Conservation (phyloP, 129 eudicot genomes). For the Kitagawia praeruptora region DNA sequence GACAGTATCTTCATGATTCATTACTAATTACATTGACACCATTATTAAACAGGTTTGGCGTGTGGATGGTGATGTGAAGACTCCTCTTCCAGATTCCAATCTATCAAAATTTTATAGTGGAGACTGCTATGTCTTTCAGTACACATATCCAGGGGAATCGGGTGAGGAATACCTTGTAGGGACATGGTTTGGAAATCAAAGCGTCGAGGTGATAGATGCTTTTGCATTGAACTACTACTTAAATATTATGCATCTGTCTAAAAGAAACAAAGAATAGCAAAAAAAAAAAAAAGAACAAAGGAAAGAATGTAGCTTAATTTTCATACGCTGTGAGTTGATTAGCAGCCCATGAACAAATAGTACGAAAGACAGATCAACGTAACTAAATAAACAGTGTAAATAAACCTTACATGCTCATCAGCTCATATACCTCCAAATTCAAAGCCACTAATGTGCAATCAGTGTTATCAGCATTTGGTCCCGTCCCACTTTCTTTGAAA, state of each 20-base stretch:
- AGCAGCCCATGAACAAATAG: neutral
- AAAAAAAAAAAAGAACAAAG: neutral
- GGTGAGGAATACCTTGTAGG: constrained; percentile 79
- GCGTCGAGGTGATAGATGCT: constrained; percentile 49
- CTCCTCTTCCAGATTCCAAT: constrained; percentile 52
- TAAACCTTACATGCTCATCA: neutral
- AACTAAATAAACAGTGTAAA: neutral
- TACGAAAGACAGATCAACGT: neutral
- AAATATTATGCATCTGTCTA: neutral
- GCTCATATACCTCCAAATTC: neutral
- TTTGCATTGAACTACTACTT: neutral
- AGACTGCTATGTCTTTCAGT: constrained; percentile 89
- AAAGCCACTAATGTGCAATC: neutral
- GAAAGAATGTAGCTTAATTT: neutral
- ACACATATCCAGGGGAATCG: constrained; percentile 74
- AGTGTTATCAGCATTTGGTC: neutral
- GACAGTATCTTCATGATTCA: neutral
- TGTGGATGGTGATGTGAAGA: constrained; percentile 62
- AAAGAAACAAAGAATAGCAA: neutral
- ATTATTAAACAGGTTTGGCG: constrained; percentile 79
- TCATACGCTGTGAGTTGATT: neutral
- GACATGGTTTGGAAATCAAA: constrained; percentile 87
- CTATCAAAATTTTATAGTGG: constrained; percentile 88
- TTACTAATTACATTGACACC: constrained; percentile 12
- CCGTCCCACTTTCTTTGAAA: neutral